phyloP scores from a whole-genome alignment of 2,329 filamentous ascomycete species.

The Alternaria atra region DNA sequence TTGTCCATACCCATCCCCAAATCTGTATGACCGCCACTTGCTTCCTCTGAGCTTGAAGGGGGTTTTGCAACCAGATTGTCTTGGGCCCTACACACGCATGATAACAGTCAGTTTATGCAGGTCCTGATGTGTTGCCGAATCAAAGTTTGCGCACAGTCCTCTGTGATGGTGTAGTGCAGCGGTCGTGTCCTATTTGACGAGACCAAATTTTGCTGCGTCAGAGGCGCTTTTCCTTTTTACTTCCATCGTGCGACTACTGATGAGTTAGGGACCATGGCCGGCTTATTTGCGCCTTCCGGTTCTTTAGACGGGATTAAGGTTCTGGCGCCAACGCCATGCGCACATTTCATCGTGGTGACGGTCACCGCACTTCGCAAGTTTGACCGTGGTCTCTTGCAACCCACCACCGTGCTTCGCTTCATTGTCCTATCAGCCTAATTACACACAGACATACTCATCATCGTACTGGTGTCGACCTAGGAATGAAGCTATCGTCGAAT shows the following conservation, averaged over 20 bases:
- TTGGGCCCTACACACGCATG: slow-evolving; percentile 18
- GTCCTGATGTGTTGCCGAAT: slow-evolving; percentile 13
- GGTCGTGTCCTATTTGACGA: slow-evolving; percentile 27
- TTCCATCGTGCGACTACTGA: slow-evolving; percentile 29
- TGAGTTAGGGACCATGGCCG: slow-evolving; percentile 11
- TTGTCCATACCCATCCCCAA: slow-evolving; percentile 3
- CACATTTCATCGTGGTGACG: slow-evolving; percentile 12
- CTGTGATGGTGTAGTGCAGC: slow-evolving; percentile 25
- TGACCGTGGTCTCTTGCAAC: slow-evolving; percentile 18
- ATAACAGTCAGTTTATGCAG: background rate
- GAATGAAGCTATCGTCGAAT: background rate
- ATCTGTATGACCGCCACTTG: slow-evolving; percentile 15
- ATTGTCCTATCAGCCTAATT: background rate
- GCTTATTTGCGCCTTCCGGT: slow-evolving; percentile 17
- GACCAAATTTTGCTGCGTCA: slow-evolving; percentile 26
- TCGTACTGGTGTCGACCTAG: background rate
- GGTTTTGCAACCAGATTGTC: slow-evolving; percentile 4
- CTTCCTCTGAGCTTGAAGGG: slow-evolving; percentile 5
- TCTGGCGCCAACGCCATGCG: slow-evolving; percentile 27
- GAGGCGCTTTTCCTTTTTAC: slow-evolving; percentile 18
- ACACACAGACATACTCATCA: background rate
- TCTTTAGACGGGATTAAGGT: slow-evolving; percentile 21
- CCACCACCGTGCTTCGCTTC: slow-evolving; percentile 30
- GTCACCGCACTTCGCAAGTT: slow-evolving; percentile 21
- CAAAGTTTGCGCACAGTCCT: slow-evolving; percentile 16